Evolutionary conservation across 2,329 filamentous ascomycete species (phyloP), one percentile per base, ranked within the genome.

Genomic region (Geosmithia putterillii): DNA sequence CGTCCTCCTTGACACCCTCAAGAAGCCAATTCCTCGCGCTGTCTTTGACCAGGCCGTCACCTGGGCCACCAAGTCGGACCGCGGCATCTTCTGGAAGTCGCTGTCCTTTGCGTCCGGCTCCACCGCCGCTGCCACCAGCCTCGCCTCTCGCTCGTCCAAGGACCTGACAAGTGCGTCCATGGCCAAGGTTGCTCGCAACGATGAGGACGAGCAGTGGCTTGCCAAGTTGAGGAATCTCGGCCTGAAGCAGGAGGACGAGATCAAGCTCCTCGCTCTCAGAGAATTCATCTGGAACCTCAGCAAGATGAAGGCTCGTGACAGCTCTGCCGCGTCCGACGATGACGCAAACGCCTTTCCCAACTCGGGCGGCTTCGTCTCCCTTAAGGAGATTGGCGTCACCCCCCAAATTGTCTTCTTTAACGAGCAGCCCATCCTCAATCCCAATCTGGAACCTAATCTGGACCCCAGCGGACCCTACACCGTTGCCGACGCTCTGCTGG

Each of bases 141-240:
- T 75, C 19, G 70, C 74, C 10, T 65, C 69, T 2, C 70, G 76
- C 47, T 71, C 74, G 39, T 67, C 73, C 40, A 71, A 68, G 53
- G 79, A 82, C 47, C 58, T 73, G 42, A 71, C 70, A 34, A 58
- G 66, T 41, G 74, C 73, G 52, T 69, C 77, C 9, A 62, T 92
- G 22, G 73, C 69, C 48, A 79, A 76, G 50, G 65, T 84, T 3
- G 64, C 74, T 1, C 89, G 80, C 55, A 95, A 89, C 51, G 88
- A 94, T 8, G 90, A 96, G 58, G 92, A 98, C 56, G 88, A 95
- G 48, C 79, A 88, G 51, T 96, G 92, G 89, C 67, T 98, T n/a
- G 71, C 76, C 14, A 83, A 87, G 49, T 65, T 98, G 40, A 78
- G 85, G 42, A 94, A 86, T 49, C 77, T 94, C 37, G 92, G 92